Base-by-base conservation (phyloP, 2,329 filamentous ascomycete species). In the Mariannaea elegans region DNA sequence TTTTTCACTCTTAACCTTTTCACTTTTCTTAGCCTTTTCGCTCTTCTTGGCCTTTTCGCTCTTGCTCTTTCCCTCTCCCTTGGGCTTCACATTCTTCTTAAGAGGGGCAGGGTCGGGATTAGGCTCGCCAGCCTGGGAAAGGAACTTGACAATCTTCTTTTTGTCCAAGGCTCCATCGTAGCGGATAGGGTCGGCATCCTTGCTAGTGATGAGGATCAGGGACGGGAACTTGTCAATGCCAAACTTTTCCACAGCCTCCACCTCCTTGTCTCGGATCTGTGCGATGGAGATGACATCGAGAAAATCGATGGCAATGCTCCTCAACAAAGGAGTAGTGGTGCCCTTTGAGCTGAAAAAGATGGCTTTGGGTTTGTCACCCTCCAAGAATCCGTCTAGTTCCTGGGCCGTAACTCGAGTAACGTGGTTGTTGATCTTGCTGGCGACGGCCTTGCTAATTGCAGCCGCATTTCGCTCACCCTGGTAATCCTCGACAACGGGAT, bases 331-430 rank as follows among this genome's bases (percentile, higher is more conserved):
- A 73, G 92, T 94, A 1, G 92, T 94, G 6, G 90, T 90, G 19
- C 93, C 93, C 81, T 98, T 99, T 56, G 97, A 92, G 2, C 92
- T 96, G 77, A 99, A 98, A 3, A 99, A 81, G 31, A 99, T 87
- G 0, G 91, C 94, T 81, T 97, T 97, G 48, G 93, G 86, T 12
- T 83, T 85, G 18, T 90, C 86, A 60, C 88, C 89, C 42, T 86
- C 84, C 58, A 97, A 76, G 85, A 94, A 99, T 12, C 80, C 80
- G 57, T 93, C 89, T 34, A 97, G 72, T 44, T 91, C 90, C 77
- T 91, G 92, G 76, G 97, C 93, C 14, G 89, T 88, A 46, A 97
- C 80, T 63, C 87, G 86, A 74, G 90, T 90, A 41, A 99, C 94
- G 71, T 95, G 89, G 78, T 98, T 98, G 67, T 92, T 93, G 69